A percentile compares a stretch with the other conserved stretches of the same genome.
Evolutionary conservation across 805 yeast genomes (phyloP).

Genomic region (Metschnikowia rubicola): DNA sequence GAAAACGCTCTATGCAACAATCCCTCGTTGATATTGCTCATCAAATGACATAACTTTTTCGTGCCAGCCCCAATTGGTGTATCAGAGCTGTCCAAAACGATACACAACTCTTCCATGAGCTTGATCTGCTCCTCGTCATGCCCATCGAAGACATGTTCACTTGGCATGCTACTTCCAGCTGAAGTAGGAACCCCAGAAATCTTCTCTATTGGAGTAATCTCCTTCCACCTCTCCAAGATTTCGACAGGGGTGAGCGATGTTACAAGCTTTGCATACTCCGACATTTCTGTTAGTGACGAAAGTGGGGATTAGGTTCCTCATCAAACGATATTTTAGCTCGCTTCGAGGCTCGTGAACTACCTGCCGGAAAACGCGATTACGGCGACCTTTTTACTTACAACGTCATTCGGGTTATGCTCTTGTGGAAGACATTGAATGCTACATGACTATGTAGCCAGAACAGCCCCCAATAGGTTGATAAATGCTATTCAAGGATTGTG

Average conservation of each 20-base stretch:
- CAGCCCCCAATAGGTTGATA: too few species aligned
- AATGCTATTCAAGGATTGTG: too few species aligned
- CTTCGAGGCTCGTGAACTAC: too few species aligned
- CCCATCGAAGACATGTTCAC: conserved; percentile 60
- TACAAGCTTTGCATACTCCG: conserved; percentile 51
- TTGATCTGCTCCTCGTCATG: conserved; percentile 93
- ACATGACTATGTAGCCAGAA: too few species aligned
- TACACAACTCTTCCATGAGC: conserved; percentile 95
- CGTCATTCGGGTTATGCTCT: not conserved
- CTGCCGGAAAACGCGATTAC: too few species aligned
- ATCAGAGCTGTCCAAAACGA: conserved; percentile 86
- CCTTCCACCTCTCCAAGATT: conserved; percentile 59
- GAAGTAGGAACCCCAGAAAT: conserved; percentile 58
- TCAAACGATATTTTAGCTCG: too few species aligned
- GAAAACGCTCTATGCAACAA: conserved; percentile 93
- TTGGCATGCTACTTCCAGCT: conserved; percentile 14
- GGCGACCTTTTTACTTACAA: not conserved
- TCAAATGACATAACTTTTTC: conserved; percentile 83
- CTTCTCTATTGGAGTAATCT: conserved; percentile 58
- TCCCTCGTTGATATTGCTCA: conserved; percentile 83
- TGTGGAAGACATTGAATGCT: too few species aligned
- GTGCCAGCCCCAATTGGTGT: conserved; percentile 89
- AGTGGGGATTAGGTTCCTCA: too few species aligned
- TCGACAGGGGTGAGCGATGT: conserved; percentile 45
- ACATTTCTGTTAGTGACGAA: conserved; percentile 4